Evolutionary conservation across 345 rosid species (phyloP), one percentile per base, ranked within the genome.

Genomic region (Geranium brycei): DNA sequence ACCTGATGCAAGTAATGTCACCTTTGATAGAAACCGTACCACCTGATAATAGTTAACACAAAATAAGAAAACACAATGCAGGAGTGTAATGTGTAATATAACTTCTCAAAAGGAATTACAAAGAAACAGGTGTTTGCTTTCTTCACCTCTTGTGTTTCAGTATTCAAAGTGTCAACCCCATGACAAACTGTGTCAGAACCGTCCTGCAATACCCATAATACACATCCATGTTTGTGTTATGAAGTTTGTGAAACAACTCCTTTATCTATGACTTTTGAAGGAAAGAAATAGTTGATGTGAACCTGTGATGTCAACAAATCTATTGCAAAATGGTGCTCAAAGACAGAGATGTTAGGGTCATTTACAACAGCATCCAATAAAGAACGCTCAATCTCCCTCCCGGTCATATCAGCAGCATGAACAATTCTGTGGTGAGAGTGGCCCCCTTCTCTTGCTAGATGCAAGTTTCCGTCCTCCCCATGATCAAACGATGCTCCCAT

Each of bases 401-500:
- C 99, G 28, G 99, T 93, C 95, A 90, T 86, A 77, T 93, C 99
- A 63, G 99, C 96, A 40, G 99, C 91, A 70, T 93, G 97, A 66
- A 93, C 97, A 62, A 90, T 90, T 74, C 99, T 78, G 74, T 4
- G 83, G 76, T 93, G 97, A 51, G 99, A 93, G 73, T 93, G 99
- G 51, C 97, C 97, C 65, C 99, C 99, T 67, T 90, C 97, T 77
- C 99, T 87, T 31, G 99, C 97, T 38, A 93, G 81, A 73, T 86
- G 95, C 84, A 93, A 80, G 84, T 93, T 90, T 51, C 99, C 97
- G 63, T 93, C 96, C 82, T 88, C 96, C 2, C 89, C 87, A 58
- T 85, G 89, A 75, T 93, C 99, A 76, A 93, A 93, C 32, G 89
- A 85, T 60, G 95, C 97, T 62, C 97, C 99, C 89, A 90, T 87